Evolutionary conservation across 2,329 filamentous ascomycete genomes (phyloP), one percentile per base, ranked within the genome.

Genomic region (Hysterium pulicare): DNA sequence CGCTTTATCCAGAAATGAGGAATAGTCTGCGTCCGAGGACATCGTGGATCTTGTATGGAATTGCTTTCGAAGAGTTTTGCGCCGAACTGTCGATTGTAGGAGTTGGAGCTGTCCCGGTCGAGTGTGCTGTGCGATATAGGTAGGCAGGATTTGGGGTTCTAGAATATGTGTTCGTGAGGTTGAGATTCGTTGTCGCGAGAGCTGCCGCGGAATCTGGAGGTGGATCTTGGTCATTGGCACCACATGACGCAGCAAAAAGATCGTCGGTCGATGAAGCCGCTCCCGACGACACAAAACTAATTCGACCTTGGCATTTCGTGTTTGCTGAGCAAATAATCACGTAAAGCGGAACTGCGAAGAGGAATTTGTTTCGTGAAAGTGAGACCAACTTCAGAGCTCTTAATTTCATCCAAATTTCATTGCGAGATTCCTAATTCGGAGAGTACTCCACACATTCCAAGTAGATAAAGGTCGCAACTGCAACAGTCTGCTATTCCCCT

Each of bases 1-100:
- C 41, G 89, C 88, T 72, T 93, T 93, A 63, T 93, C 78, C 44
- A 96, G 75, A 63, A 96, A 95, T 46, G 84, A 75, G 68, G 83
- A 79, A 73, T 95, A 96, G 48, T 86, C 85, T 47, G 86, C 82
- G 74, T 95, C 89, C 41, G 82, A 84, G 6, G 82, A 79, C 84
- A 87, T 88, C 13, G 43, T 73, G 43, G 6, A 32, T 8, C 22
- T 13, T 22, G 26, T 19, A 21, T 37, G 34, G 20, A 37, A 22
- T 16, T n/a, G 9, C 13, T 23, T 16, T 23, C 11, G 19, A 22
- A 8, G 34, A n/a, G 21, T 37, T 19, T 5, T 19, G 32, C 17
- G 32, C 10, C n/a, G n/a, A 15, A 34, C 21, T 34, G 16, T 11
- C 4, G 16, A 19, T 17, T 3, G 11, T 15, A 5, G 13, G 11